Evolutionary conservation across 805 yeast genomes (phyloP), one percentile per base, ranked within the genome.

Genomic region (Pichia sporocuriosa): DNA sequence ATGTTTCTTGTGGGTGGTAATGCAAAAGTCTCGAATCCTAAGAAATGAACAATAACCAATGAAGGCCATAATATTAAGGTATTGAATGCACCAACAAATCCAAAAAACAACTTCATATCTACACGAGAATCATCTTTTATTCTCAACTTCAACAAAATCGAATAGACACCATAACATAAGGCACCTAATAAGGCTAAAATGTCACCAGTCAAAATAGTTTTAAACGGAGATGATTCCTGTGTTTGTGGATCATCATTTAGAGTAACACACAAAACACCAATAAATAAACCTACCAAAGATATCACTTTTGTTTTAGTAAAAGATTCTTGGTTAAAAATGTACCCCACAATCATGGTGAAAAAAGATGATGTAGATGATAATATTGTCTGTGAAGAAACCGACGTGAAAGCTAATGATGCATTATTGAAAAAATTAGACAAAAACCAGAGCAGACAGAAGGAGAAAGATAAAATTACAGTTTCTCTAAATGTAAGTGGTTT

Each of bases 311-410:
- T 66, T 15, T 59, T 55, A 52, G 77, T 82, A 55, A 90, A 74
- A 22, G 61, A 63, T 60, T 90, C 97, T 1, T 88, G 75, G 24
- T 79, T 68, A 44, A 79, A 79, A 21, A 84, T 48, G 40, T 80
- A 76, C 1, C 97, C 97, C 8, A 90, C 72, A 1, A 89, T 52
- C 30, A 93, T 70, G 0, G 98, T 93, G 74, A 93, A 93, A 58
- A 93, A 88, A 7, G 96, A 84, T 5, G 95, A 82, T 0, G 97
- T 89, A 28, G 96, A 84, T 15, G 96, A 84, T 30, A 93, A 64
- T 20, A 93, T 90, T 3, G 97, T 93, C 55, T 94, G 97, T 12
- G 93, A 82, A 2, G 95, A 94, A 17, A 93, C 98, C 11, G 89
- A 80, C 0, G 98, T 93, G 61, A 82, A 93, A 20, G 83, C 73